phyloP scores from a whole-genome alignment of 208 protist species.

The Acanthamoeba triangularis region DNA sequence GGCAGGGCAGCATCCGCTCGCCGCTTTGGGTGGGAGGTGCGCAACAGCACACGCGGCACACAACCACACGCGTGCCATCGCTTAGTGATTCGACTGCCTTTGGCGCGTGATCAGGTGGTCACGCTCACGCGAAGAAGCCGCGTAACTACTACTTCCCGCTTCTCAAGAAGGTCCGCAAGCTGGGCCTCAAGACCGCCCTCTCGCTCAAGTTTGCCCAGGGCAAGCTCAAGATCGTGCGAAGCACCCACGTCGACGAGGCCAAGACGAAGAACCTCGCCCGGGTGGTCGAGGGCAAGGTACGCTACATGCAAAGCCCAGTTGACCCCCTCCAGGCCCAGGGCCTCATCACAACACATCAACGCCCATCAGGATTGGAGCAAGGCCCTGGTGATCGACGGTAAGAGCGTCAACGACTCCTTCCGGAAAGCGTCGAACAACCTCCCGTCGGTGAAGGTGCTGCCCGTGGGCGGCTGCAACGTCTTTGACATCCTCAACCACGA shows the following conservation, averaged over 20 bases:
- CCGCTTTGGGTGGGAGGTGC: conserved; percentile 58
- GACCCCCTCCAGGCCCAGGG: no score
- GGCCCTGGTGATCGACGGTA: conserved; percentile 29
- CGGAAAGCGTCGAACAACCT: conserved; percentile 57
- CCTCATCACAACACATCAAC: not conserved
- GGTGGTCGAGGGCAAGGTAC: conserved; percentile 60
- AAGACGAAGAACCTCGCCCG: conserved; percentile 71
- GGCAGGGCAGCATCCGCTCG: conserved; percentile 62
- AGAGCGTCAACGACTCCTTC: conserved; percentile 1
- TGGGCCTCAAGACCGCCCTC: conserved; percentile 67
- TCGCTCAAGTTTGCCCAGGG: conserved; percentile 67
- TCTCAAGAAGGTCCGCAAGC: conserved; percentile 58
- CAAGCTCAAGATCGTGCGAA: conserved; percentile 68
- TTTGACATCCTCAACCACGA: conserved; percentile 66
- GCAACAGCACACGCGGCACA: not conserved
- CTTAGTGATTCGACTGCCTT: not conserved
- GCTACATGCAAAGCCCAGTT: not conserved
- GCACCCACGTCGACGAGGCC: conserved; percentile 30
- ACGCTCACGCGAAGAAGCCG: conserved; percentile 55
- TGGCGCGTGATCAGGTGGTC: not conserved
- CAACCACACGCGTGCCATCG: not conserved
- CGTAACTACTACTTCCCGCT: conserved; percentile 31
- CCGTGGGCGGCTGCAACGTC: conserved; percentile 50
- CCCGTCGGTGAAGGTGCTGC: conserved; percentile 36
- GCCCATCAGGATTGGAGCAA: not conserved